These are phyloP conservation scores for Pleomassaria siparia DNA, from an alignment of 2,329 filamentous ascomycete species.

Conservation along the genomic window DNA sequence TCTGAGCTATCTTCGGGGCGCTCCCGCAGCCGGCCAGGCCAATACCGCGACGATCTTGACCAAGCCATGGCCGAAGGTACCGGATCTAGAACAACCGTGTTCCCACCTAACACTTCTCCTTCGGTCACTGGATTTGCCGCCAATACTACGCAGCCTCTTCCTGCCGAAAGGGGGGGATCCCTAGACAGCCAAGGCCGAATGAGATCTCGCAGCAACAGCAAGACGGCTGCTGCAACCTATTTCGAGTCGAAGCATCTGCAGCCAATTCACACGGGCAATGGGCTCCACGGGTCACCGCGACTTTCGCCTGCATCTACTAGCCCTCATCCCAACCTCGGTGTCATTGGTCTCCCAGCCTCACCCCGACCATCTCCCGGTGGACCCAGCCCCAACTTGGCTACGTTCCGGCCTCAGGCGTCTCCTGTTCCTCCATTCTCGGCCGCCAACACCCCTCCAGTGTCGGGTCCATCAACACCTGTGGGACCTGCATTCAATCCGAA, in stretches of 20 bases:
- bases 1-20: constrained; percentile 56
- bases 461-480: constrained; percentile 47
- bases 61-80: constrained; percentile 52
- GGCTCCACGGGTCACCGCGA: constrained; percentile 23
- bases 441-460: constrained; percentile 57
- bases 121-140: constrained; percentile 38
- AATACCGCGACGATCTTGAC: constrained; percentile 55
- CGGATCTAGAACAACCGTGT: constrained; percentile 34
- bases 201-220: constrained; percentile 43
- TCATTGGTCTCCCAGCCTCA: constrained; percentile 34
- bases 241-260: constrained; percentile 42
- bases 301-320: constrained; percentile 23
- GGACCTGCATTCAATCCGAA: constrained; percentile 36
- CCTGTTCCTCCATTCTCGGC: constrained; percentile 53
- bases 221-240: constrained; percentile 32
- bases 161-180: constrained; percentile 27
- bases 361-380: constrained; percentile 41
- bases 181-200: constrained; percentile 29
- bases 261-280: constrained; percentile 36
- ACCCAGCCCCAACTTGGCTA: constrained; percentile 37
- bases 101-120: constrained; percentile 35
- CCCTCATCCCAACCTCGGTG: constrained; percentile 24
- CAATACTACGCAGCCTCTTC: constrained; percentile 30
- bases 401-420: constrained; percentile 45
- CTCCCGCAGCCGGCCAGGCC: constrained; percentile 54